A percentile compares a stretch with the other conserved stretches of the same genome.
These are phyloP conservation scores for Paramecium sexaurelia DNA, from an alignment of 73 alveolate genomes.

Conservation along the genomic window DNA sequence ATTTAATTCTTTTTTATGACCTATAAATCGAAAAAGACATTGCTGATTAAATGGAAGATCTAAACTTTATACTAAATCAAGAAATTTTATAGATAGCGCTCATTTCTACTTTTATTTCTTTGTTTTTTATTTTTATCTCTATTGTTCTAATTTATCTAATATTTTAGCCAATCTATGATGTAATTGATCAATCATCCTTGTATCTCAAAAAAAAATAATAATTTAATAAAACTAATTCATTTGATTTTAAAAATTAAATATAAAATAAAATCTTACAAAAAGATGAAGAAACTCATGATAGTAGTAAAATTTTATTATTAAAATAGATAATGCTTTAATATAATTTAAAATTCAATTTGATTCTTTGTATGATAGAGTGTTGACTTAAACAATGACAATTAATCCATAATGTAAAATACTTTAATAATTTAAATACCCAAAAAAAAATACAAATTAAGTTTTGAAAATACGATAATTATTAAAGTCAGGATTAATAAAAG, in stretches of 20 bases:
- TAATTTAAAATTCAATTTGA: not conserved
- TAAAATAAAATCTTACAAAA: not conserved
- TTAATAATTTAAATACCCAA: not conserved
- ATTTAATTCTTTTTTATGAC: not conserved
- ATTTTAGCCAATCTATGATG: not conserved
- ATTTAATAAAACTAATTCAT: not conserved
- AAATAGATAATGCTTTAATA: not conserved
- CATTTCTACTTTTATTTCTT: not conserved
- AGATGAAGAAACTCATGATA: not conserved
- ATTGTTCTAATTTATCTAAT: not conserved
- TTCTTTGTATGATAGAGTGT: not conserved
- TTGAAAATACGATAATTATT: not conserved
- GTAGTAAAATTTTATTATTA: not conserved
- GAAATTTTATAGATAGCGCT: not conserved
- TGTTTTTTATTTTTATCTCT: not conserved
- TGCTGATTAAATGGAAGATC: not conserved
- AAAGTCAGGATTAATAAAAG: not conserved
- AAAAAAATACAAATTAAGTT: not conserved
- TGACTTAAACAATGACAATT: not conserved
- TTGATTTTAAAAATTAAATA: not conserved
- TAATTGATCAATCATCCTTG: not conserved
- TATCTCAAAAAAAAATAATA: not conserved
- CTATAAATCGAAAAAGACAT: not conserved
- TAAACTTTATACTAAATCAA: not conserved
- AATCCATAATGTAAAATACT: not conserved